Conservation (phyloP, 768 basidiomycete species). For the Sarcodon aspratus region DNA sequence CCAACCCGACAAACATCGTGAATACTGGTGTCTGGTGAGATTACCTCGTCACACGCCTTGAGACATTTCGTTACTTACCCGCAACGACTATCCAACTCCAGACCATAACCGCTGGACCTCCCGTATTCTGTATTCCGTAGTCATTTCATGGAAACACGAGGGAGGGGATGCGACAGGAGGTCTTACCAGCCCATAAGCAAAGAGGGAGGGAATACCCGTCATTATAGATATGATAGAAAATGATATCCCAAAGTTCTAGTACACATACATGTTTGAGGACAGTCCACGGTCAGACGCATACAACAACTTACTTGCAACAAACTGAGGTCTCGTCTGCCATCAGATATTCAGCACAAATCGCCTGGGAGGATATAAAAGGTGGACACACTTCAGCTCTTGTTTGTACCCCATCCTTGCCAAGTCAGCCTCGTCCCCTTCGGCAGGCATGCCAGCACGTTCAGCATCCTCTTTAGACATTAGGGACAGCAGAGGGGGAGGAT, state of each 20-base stretch:
- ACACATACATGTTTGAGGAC: not conserved
- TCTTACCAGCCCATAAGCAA: slow-evolving; percentile 56
- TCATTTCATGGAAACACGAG: not conserved
- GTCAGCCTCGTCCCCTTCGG: slow-evolving; percentile 45
- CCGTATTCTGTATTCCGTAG: slow-evolving; percentile 42
- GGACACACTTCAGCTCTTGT: slow-evolving; percentile 49
- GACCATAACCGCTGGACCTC: slow-evolving; percentile 69
- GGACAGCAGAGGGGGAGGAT: not conserved
- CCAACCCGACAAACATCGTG: slow-evolving; percentile 60
- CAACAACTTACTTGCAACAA: slow-evolving; percentile 40
- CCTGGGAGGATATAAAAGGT: not conserved
- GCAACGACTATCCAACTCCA: slow-evolving; percentile 60
- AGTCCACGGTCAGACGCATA: not conserved
- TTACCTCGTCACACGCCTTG: not conserved
- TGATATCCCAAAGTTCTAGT: slow-evolving; percentile 60
- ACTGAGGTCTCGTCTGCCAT: slow-evolving; percentile 44
- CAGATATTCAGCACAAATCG: not conserved
- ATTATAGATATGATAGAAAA: slow-evolving; percentile 73
- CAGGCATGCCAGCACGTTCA: slow-evolving; percentile 1
- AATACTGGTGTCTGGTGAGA: slow-evolving; percentile 33
- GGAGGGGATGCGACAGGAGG: not conserved
- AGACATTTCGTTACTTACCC: slow-evolving; percentile 22
- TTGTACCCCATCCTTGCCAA: slow-evolving; percentile 64
- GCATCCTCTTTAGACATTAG: not conserved
- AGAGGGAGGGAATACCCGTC: slow-evolving; percentile 61